phyloP scores from a whole-genome alignment of 306 rosid genomes.

The Cicer judaicum region DNA sequence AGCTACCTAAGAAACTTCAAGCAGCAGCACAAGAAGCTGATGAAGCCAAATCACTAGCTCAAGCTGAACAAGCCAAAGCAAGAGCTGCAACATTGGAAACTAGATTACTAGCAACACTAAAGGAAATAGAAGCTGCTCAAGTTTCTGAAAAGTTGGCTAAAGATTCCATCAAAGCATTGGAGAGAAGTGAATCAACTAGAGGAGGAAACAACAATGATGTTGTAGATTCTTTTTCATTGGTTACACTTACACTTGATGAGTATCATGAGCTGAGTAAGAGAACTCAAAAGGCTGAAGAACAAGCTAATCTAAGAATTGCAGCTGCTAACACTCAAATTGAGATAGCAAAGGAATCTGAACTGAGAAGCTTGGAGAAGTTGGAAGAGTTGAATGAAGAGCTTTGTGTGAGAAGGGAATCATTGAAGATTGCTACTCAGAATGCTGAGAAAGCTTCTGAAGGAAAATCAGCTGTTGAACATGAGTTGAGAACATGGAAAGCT shows the following conservation, averaged over 20 bases:
- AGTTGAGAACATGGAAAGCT: conserved; percentile 73
- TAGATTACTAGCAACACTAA: conserved; percentile 69
- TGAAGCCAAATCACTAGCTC: conserved; percentile 67
- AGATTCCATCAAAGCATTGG: conserved; percentile 77
- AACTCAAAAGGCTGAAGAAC: conserved; percentile 74
- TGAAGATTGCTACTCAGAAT: conserved; percentile 69
- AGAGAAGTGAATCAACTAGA: conserved; percentile 69
- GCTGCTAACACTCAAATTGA: conserved; percentile 69
- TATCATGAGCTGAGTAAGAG: conserved; percentile 79
- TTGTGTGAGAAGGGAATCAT: conserved; percentile 64
- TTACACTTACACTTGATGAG: conserved; percentile 72
- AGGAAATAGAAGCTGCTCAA: conserved; percentile 79
- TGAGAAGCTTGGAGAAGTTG: conserved; percentile 69
- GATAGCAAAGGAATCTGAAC: conserved; percentile 74
- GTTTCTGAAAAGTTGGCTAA: conserved; percentile 74
- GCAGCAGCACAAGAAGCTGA: conserved; percentile 74
- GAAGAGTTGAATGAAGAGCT: conserved; percentile 74
- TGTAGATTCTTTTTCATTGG: conserved; percentile 55
- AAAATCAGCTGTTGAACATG: conserved; percentile 76
- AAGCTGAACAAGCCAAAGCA: conserved; percentile 75
- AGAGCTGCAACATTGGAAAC: conserved; percentile 62
- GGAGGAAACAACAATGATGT: conserved; percentile 29
- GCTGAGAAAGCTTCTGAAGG: conserved; percentile 79
- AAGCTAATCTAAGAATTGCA: conserved; percentile 68
- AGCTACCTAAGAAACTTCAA: conserved; percentile 74